Conservation (phyloP, 495 filamentous ascomycete genomes). For the Penicillium canescens region DNA sequence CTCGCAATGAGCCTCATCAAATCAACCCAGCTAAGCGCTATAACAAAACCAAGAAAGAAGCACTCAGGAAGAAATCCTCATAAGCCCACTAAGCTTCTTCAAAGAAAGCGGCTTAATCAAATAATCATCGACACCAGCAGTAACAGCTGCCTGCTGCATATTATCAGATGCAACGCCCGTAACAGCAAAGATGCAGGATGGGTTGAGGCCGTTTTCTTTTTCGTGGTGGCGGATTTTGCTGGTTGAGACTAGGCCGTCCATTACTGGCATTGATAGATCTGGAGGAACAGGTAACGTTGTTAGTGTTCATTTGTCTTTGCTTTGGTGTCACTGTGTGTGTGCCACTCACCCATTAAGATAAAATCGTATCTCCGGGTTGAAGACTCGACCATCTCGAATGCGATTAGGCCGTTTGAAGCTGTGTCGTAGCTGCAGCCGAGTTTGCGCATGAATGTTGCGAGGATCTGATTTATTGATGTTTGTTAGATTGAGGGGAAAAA, state of each 20-base stretch:
- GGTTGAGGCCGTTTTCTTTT: slow-evolving; percentile 9
- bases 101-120: slow-evolving; percentile 39
- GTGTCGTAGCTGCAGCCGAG: slow-evolving; percentile 44
- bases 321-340: no score
- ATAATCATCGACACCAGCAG: slow-evolving; percentile 40
- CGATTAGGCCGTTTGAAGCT: slow-evolving; percentile 56
- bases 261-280: slow-evolving; percentile 25
- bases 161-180: slow-evolving; percentile 36
- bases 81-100: slow-evolving; percentile 20
- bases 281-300: background rate
- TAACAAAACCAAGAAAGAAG: no score
- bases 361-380: slow-evolving; percentile 35
- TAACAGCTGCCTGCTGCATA: slow-evolving; percentile 30
- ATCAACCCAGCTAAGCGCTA: no score
- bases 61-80: background rate
- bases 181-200: slow-evolving; percentile 28
- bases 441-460: slow-evolving; percentile 43
- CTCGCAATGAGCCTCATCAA: no score
- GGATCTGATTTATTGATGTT: slow-evolving; percentile 7
- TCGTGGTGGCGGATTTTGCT: slow-evolving; percentile 22
- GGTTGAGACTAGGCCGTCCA: slow-evolving; percentile 24
- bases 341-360: slow-evolving; percentile 44
- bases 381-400: slow-evolving; percentile 45
- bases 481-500: background rate
- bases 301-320: background rate